Base-by-base conservation (phyloP, 2,329 filamentous ascomycete genomes). In the Nakataea oryzae region DNA sequence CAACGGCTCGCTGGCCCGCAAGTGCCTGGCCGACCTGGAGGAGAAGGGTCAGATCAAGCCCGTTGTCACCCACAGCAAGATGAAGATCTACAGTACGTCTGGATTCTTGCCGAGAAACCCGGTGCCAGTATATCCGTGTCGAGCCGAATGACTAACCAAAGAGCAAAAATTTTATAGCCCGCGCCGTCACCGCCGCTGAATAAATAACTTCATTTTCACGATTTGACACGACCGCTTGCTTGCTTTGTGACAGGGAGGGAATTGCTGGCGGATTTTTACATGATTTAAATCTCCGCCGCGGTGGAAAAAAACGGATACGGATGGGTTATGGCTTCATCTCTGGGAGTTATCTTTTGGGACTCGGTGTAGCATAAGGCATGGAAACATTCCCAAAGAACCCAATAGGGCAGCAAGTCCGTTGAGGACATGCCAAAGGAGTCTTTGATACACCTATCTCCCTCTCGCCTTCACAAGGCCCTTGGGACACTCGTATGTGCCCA, bases 1-100 rank as follows among this genome's bases (percentile, higher is more conserved):
- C 86, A 99, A 99, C 85, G 96, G 95, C 76, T 96, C 91, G 73
- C 84, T 99, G 75, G 95, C 95, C 71, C 88, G 95, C 76, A 83
- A 86, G 82, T 93, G 91, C 80, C 84, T 97, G 70, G 83, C 83
- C 76, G 93, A 97, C 76, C 86, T 97, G 73, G 93, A 97, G 88
- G 91, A 96, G 86, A 95, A 93, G 87, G 95, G 93, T 73, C 86
- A 91, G 80, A 99, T 99, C 85, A 96, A 95, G 88, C 93, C 96
- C 81, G 86, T 99, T 73, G 91, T 97, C 70, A 86, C 86, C 71
- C 96, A 99, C 87, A 93, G 88, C 84, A 95, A 93, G 85, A 88
- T 96, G 86, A 91, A 89, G 86, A 96, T 99, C 84, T 99, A 97
- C 90, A 99, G 83, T 86, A 84, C 66, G 83, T 76, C 11, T 5